A percentile compares a stretch with the other conserved stretches of the same genome.
phyloP scores from a whole-genome alignment of 768 basidiomycete genomes.

The Lactarius vividus region DNA sequence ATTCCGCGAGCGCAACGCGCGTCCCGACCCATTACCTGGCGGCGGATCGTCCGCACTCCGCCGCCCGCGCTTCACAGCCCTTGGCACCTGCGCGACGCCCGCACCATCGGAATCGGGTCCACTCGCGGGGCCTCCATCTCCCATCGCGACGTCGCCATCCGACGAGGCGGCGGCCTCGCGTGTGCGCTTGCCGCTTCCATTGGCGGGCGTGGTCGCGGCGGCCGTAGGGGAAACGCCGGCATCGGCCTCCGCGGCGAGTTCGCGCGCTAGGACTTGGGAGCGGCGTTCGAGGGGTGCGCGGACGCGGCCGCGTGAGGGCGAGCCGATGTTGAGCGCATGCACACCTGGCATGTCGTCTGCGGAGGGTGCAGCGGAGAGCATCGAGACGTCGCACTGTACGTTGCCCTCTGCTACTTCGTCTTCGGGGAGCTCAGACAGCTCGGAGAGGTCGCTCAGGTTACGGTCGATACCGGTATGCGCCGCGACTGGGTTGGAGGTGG shows the following conservation, averaged over 20 bases:
- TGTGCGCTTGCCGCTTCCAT: neutral
- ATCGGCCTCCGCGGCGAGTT: constrained; percentile 16
- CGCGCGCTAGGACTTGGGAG: constrained; percentile 25
- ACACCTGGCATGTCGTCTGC: constrained; percentile 15
- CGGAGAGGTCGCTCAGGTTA: constrained; percentile 16
- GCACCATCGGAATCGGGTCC: constrained; percentile 1
- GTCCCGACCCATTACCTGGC: neutral
- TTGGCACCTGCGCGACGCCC: neutral
- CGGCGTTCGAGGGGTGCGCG: constrained; percentile 24
- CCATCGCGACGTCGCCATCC: constrained; percentile 15
- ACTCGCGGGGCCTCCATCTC: neutral
- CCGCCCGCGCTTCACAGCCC: constrained; percentile 13
- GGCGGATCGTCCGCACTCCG: neutral
- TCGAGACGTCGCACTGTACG: constrained; percentile 15
- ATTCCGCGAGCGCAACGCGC: constrained; percentile 14
- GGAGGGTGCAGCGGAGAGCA: constrained; percentile 23
- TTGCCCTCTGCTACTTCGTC: neutral
- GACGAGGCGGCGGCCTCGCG: neutral
- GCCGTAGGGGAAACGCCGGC: neutral
- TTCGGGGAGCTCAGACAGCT: constrained; percentile 13
- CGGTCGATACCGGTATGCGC: neutral
- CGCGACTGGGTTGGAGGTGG: neutral
- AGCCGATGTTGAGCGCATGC: constrained; percentile 7
- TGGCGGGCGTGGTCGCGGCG: neutral
- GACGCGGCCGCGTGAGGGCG: neutral